These are phyloP conservation scores for Xylaria bambusicola DNA, from an alignment of 495 filamentous ascomycete genomes.

Conservation along the genomic window DNA sequence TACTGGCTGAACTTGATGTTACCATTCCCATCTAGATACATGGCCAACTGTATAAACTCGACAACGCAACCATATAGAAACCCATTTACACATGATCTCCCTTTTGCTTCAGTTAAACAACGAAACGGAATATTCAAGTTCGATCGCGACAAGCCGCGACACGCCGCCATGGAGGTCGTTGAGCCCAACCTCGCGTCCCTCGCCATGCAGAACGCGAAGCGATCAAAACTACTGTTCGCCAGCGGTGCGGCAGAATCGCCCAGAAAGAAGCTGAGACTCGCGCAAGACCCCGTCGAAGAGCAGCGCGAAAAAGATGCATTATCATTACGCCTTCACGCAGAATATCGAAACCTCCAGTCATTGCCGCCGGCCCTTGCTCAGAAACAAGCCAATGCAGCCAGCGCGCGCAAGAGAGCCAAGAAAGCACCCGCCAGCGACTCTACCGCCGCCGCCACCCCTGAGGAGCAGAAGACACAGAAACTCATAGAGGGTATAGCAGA, in stretches of 20 bases:
- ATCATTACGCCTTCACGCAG: conserved; percentile 55
- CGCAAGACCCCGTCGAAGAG: conserved; percentile 36
- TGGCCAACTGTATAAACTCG: too few relatives aligned
- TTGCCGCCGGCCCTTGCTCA: conserved; percentile 83
- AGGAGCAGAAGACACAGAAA: conserved; percentile 63
- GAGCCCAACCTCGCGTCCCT: conserved; percentile 36
- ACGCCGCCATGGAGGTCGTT: conserved; percentile 27
- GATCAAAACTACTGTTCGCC: conserved; percentile 43
- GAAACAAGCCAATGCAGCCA: conserved; percentile 64
- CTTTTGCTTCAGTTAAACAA: too few relatives aligned
- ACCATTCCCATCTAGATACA: too few relatives aligned
- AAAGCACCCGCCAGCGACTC: conserved; percentile 49
- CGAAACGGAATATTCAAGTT: too few relatives aligned
- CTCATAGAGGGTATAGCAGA: conserved; percentile 68
- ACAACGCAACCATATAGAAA: too few relatives aligned
- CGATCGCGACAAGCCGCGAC: conserved; percentile 3
- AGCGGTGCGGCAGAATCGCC: conserved; percentile 31
- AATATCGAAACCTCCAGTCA: conserved; percentile 81
- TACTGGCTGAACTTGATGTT: too few relatives aligned
- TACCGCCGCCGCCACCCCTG: conserved; percentile 40
- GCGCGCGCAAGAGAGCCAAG: conserved; percentile 51
- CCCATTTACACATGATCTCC: too few relatives aligned
- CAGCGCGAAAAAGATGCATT: conserved; percentile 44
- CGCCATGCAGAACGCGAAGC: conserved; percentile 44
- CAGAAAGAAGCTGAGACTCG: conserved; percentile 46